phyloP scores from a whole-genome alignment of 345 rosid genomes.

The Durio zibethinus region DNA sequence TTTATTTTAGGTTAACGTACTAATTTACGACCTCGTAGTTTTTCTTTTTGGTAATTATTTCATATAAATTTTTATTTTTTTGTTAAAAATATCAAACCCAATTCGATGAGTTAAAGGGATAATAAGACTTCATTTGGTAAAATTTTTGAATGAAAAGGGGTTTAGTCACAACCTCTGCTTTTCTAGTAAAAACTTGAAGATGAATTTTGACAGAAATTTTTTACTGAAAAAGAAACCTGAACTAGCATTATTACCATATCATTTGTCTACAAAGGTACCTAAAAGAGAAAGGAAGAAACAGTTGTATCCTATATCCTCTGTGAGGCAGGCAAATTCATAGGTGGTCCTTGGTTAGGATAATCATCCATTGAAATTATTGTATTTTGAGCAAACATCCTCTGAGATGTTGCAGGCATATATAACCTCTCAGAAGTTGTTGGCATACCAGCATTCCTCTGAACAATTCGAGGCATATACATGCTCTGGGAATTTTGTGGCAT shows the following conservation, averaged over 20 bases:
- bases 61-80: too few species aligned
- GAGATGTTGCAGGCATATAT: slow-evolving; percentile 28
- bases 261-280: slow-evolving; percentile 4
- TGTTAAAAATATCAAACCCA: too few species aligned
- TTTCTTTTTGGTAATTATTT: too few species aligned
- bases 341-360: slow-evolving; percentile 31
- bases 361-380: slow-evolving; percentile 32
- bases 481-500: slow-evolving; percentile 23
- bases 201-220: too few species aligned
- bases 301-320: slow-evolving; percentile 27
- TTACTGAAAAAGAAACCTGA: neutral
- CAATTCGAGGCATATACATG: slow-evolving; percentile 25
- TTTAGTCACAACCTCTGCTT: too few species aligned
- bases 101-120: too few species aligned
- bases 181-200: too few species aligned
- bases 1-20: neutral
- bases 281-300: neutral
- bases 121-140: too few species aligned
- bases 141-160: too few species aligned
- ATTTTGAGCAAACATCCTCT: slow-evolving; percentile 34
- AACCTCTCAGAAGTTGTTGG: slow-evolving; percentile 31
- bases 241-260: neutral
- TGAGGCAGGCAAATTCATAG: slow-evolving; percentile 28
- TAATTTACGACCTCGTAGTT: too few species aligned
- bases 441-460: slow-evolving; percentile 25